A percentile compares a stretch with the other conserved stretches of the same genome.
Evolutionary conservation across 75 land plant genomes (phyloP).

Genomic region (Pseudotsuga menziesii): DNA sequence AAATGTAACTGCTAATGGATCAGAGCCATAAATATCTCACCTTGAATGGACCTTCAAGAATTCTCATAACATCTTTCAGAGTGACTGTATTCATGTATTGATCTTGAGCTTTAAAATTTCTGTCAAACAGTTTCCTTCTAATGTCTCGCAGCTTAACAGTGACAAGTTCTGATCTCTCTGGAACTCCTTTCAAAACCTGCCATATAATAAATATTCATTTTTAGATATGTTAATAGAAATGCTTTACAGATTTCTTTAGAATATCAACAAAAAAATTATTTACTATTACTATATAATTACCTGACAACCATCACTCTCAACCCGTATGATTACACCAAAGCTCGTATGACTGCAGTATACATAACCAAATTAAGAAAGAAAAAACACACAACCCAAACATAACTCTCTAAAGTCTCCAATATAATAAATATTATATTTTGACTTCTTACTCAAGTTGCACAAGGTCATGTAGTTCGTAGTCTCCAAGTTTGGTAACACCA

Average conservation of each 20-base stretch:
- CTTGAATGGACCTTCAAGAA: conserved; percentile 68
- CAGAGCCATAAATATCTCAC: conserved; percentile 25
- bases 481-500: conserved; percentile 82
- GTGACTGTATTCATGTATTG: conserved; percentile 46
- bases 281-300: conserved; percentile 18
- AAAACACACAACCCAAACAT: not conserved
- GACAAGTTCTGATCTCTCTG: conserved; percentile 49
- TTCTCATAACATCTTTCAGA: conserved; percentile 60
- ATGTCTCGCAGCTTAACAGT: conserved; percentile 42
- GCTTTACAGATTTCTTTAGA: not conserved
- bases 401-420: not conserved
- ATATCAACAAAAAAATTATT: not conserved
- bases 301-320: conserved; percentile 62
- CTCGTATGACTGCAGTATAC: conserved; percentile 49
- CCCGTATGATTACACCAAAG: conserved; percentile 70
- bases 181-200: conserved; percentile 64
- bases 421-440: not conserved
- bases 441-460: conserved; percentile 81
- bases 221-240: not conserved
- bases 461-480: conserved; percentile 93
- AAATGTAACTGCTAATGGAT: not conserved
- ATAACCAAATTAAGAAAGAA: not conserved
- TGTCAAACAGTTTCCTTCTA: conserved; percentile 45
- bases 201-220: not conserved
- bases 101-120: conserved; percentile 56